These are phyloP conservation scores for Claviceps sorghi DNA, from an alignment of 2,329 filamentous ascomycete genomes.

Conservation along the genomic window DNA sequence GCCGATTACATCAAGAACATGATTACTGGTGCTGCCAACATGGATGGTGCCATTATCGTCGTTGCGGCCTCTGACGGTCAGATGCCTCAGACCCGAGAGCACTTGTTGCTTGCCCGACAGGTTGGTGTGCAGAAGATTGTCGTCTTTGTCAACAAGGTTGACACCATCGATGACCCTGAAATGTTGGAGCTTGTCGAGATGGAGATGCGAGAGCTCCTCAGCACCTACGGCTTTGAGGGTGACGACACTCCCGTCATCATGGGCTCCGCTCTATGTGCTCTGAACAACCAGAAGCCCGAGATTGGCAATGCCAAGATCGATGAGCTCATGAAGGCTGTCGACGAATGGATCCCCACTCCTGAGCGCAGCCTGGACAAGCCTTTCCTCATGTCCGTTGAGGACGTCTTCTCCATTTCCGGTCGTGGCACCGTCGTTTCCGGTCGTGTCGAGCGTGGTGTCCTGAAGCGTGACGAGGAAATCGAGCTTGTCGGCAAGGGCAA, in stretches of 20 bases:
- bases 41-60: slow-evolving; percentile 98
- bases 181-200: slow-evolving; percentile 99
- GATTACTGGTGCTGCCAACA: slow-evolving; percentile 98
- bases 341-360: slow-evolving; percentile 92
- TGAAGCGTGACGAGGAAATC: slow-evolving; percentile 90
- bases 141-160: slow-evolving; percentile 99
- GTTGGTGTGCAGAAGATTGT: slow-evolving; percentile 97
- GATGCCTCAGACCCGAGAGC: slow-evolving; percentile 99
- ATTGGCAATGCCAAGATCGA: slow-evolving; percentile 83
- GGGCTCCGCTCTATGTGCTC: slow-evolving; percentile 87
- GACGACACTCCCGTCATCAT: slow-evolving; percentile 96
- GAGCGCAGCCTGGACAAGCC: slow-evolving; percentile 92
- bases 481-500: slow-evolving; percentile 82
- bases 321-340: slow-evolving; percentile 77
- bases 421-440: slow-evolving; percentile 95
- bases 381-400: slow-evolving; percentile 97
- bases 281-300: slow-evolving; percentile 74
- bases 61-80: slow-evolving; percentile 97
- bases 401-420: slow-evolving; percentile 77
- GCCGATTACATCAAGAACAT: slow-evolving; percentile 99
- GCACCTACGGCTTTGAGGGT: slow-evolving; percentile 88
- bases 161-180: slow-evolving; percentile 91
- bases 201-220: slow-evolving; percentile 97
- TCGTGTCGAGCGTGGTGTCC: slow-evolving; percentile 84
- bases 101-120: slow-evolving; percentile 92